These are phyloP conservation scores for Glaciozyma martinii DNA, from an alignment of 768 basidiomycete genomes.

Conservation along the genomic window DNA sequence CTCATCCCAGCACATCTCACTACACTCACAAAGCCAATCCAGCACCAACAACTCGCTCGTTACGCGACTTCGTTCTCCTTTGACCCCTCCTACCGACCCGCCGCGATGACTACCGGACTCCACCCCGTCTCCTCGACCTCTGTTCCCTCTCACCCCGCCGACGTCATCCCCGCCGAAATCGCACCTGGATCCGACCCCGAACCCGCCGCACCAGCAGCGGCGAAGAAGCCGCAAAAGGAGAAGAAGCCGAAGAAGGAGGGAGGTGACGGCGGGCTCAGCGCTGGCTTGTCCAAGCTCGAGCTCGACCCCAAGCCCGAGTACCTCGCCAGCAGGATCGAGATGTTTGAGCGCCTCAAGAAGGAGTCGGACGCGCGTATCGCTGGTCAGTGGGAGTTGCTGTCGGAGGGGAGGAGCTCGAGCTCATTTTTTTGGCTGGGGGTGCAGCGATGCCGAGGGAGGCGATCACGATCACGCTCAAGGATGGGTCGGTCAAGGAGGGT, in stretches of 20 bases:
- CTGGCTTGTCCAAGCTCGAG: slow-evolving; percentile 30
- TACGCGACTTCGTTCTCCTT: no score
- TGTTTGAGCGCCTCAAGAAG: slow-evolving; percentile 77
- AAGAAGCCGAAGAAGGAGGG: slow-evolving; percentile 37
- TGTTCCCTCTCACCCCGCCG: not conserved
- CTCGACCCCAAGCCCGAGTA: slow-evolving; percentile 62
- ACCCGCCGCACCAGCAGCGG: not conserved
- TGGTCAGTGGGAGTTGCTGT: slow-evolving; percentile 45
- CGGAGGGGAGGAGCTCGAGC: not conserved
- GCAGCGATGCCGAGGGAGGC: slow-evolving; percentile 59
- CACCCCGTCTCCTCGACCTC: not conserved
- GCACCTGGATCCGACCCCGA: no score
- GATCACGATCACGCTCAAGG: slow-evolving; percentile 72
- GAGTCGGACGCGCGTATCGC: slow-evolving; percentile 74
- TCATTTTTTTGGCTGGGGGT: not conserved
- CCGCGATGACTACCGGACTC: not conserved
- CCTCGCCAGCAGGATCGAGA: slow-evolving; percentile 78
- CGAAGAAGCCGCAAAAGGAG: slow-evolving; percentile 27
- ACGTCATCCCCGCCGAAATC: no score
- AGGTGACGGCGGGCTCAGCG: slow-evolving; percentile 27
- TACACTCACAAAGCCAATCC: no score
- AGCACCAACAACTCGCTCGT: no score
- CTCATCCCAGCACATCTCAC: no score
- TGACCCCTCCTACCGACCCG: no score
- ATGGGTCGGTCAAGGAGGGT: slow-evolving; percentile 73